A percentile compares a stretch with the other conserved stretches of the same genome.
phyloP scores from a whole-genome alignment of 192 early-diverging fungal genomes.

The Paraglomus brasilianum region DNA sequence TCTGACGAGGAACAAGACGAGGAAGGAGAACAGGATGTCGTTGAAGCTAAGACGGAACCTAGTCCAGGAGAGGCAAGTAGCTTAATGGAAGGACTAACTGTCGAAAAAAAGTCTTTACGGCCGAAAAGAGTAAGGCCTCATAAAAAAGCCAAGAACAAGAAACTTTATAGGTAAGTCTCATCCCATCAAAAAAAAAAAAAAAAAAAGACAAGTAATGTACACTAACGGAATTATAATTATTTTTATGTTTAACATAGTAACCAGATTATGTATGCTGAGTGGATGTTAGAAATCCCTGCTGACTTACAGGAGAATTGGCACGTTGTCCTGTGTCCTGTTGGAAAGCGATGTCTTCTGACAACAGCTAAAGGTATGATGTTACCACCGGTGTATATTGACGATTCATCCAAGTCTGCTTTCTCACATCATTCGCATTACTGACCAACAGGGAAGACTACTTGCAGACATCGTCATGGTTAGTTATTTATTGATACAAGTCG shows the following conservation, averaged over 20 bases:
- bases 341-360: conserved; percentile 56
- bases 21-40: conserved; percentile 33
- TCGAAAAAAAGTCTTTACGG: not conserved
- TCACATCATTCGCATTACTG: not conserved
- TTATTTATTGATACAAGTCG: not conserved
- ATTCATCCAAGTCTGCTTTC: conserved; percentile 25
- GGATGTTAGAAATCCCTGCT: conserved; percentile 46
- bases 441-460: conserved; percentile 36
- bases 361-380: conserved; percentile 48
- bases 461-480: conserved; percentile 39
- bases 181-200: not conserved
- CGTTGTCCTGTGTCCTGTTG: conserved; percentile 54
- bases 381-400: conserved; percentile 23
- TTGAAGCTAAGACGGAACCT: conserved; percentile 10
- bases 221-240: not conserved
- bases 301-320: conserved; percentile 52
- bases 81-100: not conserved
- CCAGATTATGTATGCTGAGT: conserved; percentile 59
- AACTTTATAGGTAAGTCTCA: not conserved
- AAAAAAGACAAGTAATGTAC: not conserved
- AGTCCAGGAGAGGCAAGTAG: not conserved
- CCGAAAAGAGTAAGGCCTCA: not conserved
- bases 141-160: conserved; percentile 17
- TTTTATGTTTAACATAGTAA: conserved; percentile 36
- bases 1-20: conserved; percentile 32